These are phyloP conservation scores for Populus davidiana DNA, from an alignment of 345 rosid species.

Conservation along the genomic window DNA sequence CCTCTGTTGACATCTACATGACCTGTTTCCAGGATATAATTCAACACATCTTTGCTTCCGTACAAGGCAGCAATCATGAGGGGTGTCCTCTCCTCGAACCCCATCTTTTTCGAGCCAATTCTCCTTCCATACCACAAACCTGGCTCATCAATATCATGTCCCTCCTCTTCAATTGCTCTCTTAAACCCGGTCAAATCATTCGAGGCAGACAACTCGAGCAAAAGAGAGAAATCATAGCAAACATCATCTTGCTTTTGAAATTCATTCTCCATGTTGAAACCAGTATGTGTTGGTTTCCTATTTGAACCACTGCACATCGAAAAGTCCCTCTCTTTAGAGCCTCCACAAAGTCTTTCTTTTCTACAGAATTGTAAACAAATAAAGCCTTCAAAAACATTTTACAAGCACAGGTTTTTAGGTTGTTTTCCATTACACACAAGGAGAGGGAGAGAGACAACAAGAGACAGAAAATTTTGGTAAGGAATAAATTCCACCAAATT, in stretches of 20 bases:
- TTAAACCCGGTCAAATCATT: slow-evolving; percentile 65
- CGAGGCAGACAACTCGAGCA: slow-evolving; percentile 70
- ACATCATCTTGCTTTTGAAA: slow-evolving; percentile 16
- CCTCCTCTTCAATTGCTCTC: slow-evolving; percentile 51
- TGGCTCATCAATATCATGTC: slow-evolving; percentile 47
- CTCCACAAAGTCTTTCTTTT: slow-evolving; percentile 5
- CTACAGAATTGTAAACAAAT: slow-evolving; percentile 19
- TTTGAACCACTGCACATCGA: slow-evolving; percentile 47
- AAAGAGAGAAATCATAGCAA: slow-evolving; percentile 37
- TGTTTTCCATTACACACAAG: background rate
- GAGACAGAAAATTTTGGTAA: too few relatives aligned
- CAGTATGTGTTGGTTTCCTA: slow-evolving; percentile 27
- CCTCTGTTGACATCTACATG: slow-evolving; percentile 56
- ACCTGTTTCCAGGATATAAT: slow-evolving; percentile 47
- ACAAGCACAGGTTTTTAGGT: slow-evolving; percentile 12
- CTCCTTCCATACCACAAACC: slow-evolving; percentile 78
- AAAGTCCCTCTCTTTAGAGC: slow-evolving; percentile 1
- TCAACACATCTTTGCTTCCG: slow-evolving; percentile 69
- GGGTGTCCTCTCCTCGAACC: slow-evolving; percentile 74
- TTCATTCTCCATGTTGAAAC: slow-evolving; percentile 19
- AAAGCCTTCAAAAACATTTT: slow-evolving; percentile 19
- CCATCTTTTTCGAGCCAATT: slow-evolving; percentile 59
- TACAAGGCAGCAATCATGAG: slow-evolving; percentile 86
- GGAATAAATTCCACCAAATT: background rate
- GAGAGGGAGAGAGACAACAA: background rate